Evolutionary conservation across 2,329 filamentous ascomycete species (phyloP).

Genomic region (Ophiostoma sp.): DNA sequence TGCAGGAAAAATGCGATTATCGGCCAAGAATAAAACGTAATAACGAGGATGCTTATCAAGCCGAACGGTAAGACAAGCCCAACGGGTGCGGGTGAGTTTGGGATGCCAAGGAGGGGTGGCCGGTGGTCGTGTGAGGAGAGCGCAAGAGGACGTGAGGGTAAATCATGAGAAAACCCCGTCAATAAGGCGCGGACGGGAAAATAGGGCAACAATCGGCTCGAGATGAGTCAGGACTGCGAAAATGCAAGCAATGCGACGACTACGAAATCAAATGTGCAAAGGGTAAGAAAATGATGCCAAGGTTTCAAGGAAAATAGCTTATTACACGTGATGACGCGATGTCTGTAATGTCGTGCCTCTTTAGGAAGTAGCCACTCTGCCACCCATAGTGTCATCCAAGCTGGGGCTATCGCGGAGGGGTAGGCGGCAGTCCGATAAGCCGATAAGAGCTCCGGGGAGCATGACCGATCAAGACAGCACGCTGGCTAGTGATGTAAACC

Average conservation of each 20-base stretch:
- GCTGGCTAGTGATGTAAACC: not conserved
- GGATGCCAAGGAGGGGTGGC: not conserved
- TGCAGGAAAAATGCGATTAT: not conserved
- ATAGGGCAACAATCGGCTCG: not conserved
- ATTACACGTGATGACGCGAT: constrained; percentile 14
- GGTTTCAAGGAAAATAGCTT: not conserved
- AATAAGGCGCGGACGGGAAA: not conserved
- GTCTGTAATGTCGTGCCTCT: not conserved
- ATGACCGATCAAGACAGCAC: constrained; percentile 20
- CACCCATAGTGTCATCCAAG: not conserved
- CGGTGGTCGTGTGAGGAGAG: not conserved
- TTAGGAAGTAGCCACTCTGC: constrained; percentile 6
- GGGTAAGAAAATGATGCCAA: constrained; percentile 4
- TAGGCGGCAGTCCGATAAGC: not conserved
- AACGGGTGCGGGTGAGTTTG: not conserved
- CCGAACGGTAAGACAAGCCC: not conserved
- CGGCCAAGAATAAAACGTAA: constrained; percentile 3
- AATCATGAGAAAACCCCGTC: not conserved
- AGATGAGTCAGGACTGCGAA: not conserved
- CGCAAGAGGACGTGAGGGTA: not conserved
- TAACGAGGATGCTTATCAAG: not conserved
- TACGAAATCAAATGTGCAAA: constrained; percentile 3
- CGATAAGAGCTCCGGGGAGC: constrained; percentile 22
- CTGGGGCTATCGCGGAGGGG: constrained; percentile 10
- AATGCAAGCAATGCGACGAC: not conserved